Conservation (phyloP, 441 rosid species). For the Croton laevigatus region DNA sequence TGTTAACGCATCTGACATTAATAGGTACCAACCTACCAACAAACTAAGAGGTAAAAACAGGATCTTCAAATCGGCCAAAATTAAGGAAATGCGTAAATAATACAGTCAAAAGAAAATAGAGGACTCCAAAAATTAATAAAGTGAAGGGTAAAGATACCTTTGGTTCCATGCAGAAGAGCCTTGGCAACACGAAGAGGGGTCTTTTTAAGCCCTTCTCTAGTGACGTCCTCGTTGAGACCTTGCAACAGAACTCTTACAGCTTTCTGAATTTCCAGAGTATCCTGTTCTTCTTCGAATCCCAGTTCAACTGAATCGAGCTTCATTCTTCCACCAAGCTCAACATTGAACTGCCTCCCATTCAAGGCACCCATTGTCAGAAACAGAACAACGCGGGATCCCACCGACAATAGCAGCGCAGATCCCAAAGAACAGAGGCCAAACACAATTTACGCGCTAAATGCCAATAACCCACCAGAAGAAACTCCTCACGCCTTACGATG, state of each 20-base stretch:
- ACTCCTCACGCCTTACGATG: neutral
- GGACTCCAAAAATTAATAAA: neutral
- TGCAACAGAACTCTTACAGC: constrained; percentile 78
- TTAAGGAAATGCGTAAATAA: too few relatives aligned
- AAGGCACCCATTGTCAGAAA: constrained; percentile 69
- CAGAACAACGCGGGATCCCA: constrained; percentile 23
- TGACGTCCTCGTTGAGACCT: constrained; percentile 76
- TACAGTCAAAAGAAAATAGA: too few relatives aligned
- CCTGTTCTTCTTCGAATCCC: constrained; percentile 50
- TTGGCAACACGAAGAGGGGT: constrained; percentile 96
- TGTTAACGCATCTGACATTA: neutral
- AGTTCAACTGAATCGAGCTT: constrained; percentile 44
- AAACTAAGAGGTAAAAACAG: neutral
- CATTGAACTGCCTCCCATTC: constrained; percentile 63
- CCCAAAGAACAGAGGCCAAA: constrained; percentile 26
- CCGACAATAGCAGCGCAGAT: constrained; percentile 21
- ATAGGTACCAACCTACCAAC: neutral
- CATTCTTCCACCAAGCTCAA: constrained; percentile 56
- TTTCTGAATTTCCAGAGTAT: constrained; percentile 63
- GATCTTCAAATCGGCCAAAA: neutral
- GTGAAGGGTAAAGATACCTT: constrained; percentile 41
- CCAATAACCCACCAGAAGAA: neutral
- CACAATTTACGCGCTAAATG: neutral
- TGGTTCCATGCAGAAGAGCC: constrained; percentile 82
- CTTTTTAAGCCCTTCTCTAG: constrained; percentile 82